phyloP scores from a whole-genome alignment of 768 basidiomycete species.

The Leccinum ochraceum region DNA sequence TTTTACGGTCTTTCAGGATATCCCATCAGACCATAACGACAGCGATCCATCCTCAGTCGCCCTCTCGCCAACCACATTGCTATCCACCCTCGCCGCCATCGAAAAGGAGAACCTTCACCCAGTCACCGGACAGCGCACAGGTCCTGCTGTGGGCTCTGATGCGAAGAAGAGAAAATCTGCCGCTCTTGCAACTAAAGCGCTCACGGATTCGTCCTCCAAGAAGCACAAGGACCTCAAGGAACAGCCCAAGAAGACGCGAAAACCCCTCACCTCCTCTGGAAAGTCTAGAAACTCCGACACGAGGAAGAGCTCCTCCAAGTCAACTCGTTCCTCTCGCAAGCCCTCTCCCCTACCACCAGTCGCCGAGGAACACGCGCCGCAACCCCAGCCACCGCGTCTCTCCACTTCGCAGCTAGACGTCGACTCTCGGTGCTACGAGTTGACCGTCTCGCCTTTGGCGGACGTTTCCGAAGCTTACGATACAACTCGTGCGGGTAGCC shows the following conservation, averaged over 20 bases:
- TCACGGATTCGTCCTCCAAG: slow-evolving; percentile 38
- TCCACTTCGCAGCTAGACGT: slow-evolving; percentile 52
- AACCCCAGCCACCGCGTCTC: slow-evolving; percentile 28
- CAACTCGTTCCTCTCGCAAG: slow-evolving; percentile 41
- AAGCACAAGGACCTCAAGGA: slow-evolving; percentile 46
- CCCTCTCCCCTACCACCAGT: slow-evolving; percentile 64
- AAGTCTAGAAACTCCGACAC: slow-evolving; percentile 33
- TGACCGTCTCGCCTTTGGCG: slow-evolving; percentile 77
- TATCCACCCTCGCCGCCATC: slow-evolving; percentile 39
- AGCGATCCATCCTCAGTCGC: slow-evolving; percentile 23
- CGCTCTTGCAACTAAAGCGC: slow-evolving; percentile 56
- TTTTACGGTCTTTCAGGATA: slow-evolving; percentile 68
- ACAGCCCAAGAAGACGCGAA: slow-evolving; percentile 60
- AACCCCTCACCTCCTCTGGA: slow-evolving; percentile 36
- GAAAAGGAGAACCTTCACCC: slow-evolving; percentile 86
- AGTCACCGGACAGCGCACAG: slow-evolving; percentile 64
- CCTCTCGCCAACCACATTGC: slow-evolving; percentile 30
- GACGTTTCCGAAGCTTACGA: slow-evolving; percentile 76
- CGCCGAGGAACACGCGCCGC: slow-evolving; percentile 48
- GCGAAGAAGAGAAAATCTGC: slow-evolving; percentile 67
- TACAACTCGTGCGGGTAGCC: slow-evolving; percentile 36
- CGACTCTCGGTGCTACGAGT: slow-evolving; percentile 76
- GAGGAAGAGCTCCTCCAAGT: slow-evolving; percentile 40
- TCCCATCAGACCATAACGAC: slow-evolving; percentile 37
- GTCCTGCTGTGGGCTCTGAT: slow-evolving; percentile 35